Conservation (phyloP, 1,284 basidiomycete species). For the Hemileia vastatrix region DNA sequence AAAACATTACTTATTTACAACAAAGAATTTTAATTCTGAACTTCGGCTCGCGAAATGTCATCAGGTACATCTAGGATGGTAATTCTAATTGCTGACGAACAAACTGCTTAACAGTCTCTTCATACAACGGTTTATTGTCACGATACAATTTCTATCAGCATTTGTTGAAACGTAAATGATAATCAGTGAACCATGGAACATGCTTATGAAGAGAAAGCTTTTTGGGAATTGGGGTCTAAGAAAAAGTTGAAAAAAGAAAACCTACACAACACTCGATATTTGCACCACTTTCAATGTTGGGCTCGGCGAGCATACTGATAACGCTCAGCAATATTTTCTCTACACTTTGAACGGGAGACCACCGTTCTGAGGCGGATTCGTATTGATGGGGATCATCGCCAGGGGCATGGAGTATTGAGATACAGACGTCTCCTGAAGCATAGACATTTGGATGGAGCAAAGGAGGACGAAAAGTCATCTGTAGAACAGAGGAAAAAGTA, state of each 20-base stretch:
- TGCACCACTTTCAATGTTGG: constrained; percentile 96
- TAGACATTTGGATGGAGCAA: constrained; percentile 97
- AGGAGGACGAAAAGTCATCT: constrained; percentile 93
- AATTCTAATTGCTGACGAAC: constrained; percentile 22
- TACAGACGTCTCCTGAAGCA: constrained; percentile 89
- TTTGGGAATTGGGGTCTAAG: neutral
- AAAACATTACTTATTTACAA: no score
- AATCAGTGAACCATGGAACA: neutral
- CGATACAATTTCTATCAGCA: constrained; percentile 75
- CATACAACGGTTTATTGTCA: constrained; percentile 55
- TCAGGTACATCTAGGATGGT: no score
- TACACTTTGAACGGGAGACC: constrained; percentile 95
- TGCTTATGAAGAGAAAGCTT: neutral
- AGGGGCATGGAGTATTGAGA: constrained; percentile 93
- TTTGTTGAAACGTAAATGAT: neutral
- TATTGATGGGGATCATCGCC: constrained; percentile 68
- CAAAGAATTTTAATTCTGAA: no score
- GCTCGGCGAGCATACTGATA: constrained; percentile 97
- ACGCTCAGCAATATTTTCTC: constrained; percentile 87
- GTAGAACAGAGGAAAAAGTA: neutral
- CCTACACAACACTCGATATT: constrained; percentile 66
- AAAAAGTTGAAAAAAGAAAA: neutral
- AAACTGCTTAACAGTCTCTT: constrained; percentile 20
- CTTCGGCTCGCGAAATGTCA: no score
- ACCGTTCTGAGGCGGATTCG: constrained; percentile 89